phyloP scores from a whole-genome alignment of 2,329 filamentous ascomycete species.

The Colletotrichum neosansevieriae region DNA sequence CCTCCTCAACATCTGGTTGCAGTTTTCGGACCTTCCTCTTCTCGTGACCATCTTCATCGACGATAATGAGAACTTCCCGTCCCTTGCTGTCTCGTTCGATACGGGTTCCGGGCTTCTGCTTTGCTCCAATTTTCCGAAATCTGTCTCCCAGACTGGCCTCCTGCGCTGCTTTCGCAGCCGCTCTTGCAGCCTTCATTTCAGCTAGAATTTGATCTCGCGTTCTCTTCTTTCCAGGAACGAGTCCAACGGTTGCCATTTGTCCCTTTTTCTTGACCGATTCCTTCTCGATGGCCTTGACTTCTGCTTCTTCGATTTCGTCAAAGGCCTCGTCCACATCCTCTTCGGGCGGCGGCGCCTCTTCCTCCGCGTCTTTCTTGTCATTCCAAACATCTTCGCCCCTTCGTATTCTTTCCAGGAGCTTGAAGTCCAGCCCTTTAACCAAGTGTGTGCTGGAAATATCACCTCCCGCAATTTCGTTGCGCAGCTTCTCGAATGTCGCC shows the following conservation, averaged over 20 bases:
- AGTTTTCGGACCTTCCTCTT: constrained; percentile 73
- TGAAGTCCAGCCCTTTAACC: constrained; percentile 92
- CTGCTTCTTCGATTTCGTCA: constrained; percentile 66
- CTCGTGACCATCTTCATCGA: constrained; percentile 75
- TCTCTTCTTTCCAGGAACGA: constrained; percentile 70
- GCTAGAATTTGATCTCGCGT: constrained; percentile 76
- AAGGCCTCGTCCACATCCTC: constrained; percentile 75
- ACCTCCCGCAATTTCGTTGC: constrained; percentile 84
- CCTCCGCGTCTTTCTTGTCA: constrained; percentile 46
- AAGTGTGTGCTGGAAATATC: constrained; percentile 85
- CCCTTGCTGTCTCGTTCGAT: constrained; percentile 73
- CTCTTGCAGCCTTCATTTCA: constrained; percentile 72
- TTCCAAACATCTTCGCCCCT: constrained; percentile 76
- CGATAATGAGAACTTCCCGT: constrained; percentile 72
- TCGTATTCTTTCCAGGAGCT: constrained; percentile 77
- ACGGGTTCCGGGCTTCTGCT: constrained; percentile 64
- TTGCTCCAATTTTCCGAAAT: constrained; percentile 74
- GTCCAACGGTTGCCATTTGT: constrained; percentile 65
- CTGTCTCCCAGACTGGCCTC: constrained; percentile 64
- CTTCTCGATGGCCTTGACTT: constrained; percentile 65
- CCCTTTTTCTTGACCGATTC: constrained; percentile 72
- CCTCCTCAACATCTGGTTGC: constrained; percentile 52
- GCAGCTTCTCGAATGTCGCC: constrained; percentile 79
- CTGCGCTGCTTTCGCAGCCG: constrained; percentile 67
- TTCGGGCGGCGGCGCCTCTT: constrained; percentile 45